Conservation (phyloP, 2,329 filamentous ascomycete species). For the Fusarium proliferatum region DNA sequence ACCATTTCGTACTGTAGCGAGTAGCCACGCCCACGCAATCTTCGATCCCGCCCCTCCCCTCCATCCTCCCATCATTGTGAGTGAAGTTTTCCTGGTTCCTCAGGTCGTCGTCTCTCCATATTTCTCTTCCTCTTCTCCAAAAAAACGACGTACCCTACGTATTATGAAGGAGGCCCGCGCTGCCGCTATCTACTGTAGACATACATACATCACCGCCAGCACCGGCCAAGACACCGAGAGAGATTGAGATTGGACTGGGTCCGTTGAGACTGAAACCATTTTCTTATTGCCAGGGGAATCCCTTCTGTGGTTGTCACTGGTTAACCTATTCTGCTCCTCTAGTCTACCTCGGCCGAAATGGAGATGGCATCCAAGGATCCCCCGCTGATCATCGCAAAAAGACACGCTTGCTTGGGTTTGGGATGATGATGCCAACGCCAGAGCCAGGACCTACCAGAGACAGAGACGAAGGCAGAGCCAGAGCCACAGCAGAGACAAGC, state of each 20-base stretch:
- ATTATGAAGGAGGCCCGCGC: constrained; percentile 22
- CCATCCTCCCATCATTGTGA: constrained; percentile 4
- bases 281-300: constrained; percentile 27
- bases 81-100: constrained; percentile 11
- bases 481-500: background rate
- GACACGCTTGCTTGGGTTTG: constrained; percentile 32
- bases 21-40: constrained; percentile 23
- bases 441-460: background rate
- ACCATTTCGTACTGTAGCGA: constrained; percentile 20
- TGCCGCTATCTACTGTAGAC: constrained; percentile 25
- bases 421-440: constrained; percentile 38
- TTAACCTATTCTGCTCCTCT: background rate
- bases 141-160: constrained; percentile 4
- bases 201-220: constrained; percentile 15
- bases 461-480: background rate
- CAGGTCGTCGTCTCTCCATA: constrained; percentile 35
- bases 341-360: constrained; percentile 41
- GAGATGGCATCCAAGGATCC: constrained; percentile 31
- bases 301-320: constrained; percentile 3
- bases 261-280: constrained; percentile 2
- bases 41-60: constrained; percentile 42
- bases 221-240: constrained; percentile 1
- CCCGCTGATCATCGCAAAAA: constrained; percentile 43
- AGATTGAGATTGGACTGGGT: constrained; percentile 3
- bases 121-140: constrained; percentile 37